Evolutionary conservation across 441 rosid genomes (phyloP).

Genomic region (Pelargonium cotyledonis): DNA sequence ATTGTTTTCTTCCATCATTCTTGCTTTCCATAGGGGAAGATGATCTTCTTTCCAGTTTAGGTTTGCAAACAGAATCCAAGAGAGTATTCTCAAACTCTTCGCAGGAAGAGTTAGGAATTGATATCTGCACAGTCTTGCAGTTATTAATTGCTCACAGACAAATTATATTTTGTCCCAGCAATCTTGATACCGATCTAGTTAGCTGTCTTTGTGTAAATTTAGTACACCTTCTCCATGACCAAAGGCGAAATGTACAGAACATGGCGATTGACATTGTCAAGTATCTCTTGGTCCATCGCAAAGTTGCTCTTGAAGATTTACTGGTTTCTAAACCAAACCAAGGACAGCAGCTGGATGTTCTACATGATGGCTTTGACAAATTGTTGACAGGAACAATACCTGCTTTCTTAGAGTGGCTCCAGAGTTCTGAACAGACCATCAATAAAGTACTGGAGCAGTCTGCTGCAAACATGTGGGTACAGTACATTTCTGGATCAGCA

Average conservation of each 20-base stretch:
- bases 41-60: conserved; percentile 67
- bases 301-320: conserved; percentile 87
- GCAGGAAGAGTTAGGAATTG: conserved; percentile 71
- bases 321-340: conserved; percentile 88
- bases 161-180: conserved; percentile 93
- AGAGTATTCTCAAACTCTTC: conserved; percentile 41
- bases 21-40: conserved; percentile 87
- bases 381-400: conserved; percentile 78
- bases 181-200: conserved; percentile 89
- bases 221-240: conserved; percentile 76
- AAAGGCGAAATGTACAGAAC: conserved; percentile 73
- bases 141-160: conserved; percentile 85
- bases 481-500: conserved; percentile 89
- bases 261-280: conserved; percentile 84
- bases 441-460: conserved; percentile 93
- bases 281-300: conserved; percentile 83
- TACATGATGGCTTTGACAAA: conserved; percentile 95
- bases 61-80: conserved; percentile 69
- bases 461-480: conserved; percentile 99
- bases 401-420: conserved; percentile 84
- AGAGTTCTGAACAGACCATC: conserved; percentile 66
- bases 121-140: conserved; percentile 82
- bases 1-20: conserved; percentile 94
- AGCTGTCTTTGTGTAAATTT: conserved; percentile 94
- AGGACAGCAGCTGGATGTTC: conserved; percentile 73